Evolutionary conservation across 495 filamentous ascomycete genomes (phyloP).

Genomic region (Podospora bellae-mahoneyi): DNA sequence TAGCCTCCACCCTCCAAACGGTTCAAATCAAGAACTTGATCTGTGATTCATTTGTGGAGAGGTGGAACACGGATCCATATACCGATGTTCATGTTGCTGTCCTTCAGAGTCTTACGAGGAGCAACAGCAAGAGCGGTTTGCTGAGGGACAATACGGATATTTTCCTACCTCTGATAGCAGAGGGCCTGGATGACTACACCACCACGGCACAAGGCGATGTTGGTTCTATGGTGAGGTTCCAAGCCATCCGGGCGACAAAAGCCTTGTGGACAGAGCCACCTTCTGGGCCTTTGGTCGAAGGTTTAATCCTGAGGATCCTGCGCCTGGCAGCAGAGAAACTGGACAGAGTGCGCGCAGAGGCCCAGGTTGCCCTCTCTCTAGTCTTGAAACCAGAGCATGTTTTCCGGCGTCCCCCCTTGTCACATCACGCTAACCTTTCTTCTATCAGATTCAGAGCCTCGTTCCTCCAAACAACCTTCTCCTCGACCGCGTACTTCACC

Average conservation of each 20-base stretch:
- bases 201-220: conserved; percentile 83
- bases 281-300: conserved; percentile 20
- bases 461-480: conserved; percentile 39
- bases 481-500: conserved; percentile 50
- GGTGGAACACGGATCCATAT: conserved; percentile 43
- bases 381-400: conserved; percentile 35
- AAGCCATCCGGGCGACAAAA: conserved; percentile 65
- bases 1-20: conserved; percentile 23
- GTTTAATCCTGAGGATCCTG: conserved; percentile 50
- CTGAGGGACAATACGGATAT: conserved; percentile 31
- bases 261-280: conserved; percentile 36
- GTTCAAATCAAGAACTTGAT: conserved; percentile 24
- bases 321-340: conserved; percentile 81
- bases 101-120: conserved; percentile 56
- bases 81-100: conserved; percentile 61
- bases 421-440: conserved; percentile 14
- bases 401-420: conserved; percentile 11
- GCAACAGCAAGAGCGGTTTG: conserved; percentile 47
- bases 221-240: conserved; percentile 75
- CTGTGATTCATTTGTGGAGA: conserved; percentile 32
- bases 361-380: conserved; percentile 47
- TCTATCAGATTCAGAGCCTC: background rate
- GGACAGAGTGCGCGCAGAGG: conserved; percentile 75
- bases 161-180: conserved; percentile 43
- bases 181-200: conserved; percentile 80